Base-by-base conservation (phyloP, 352 stramenopile species). In the Saprolegnia parasitica region DNA sequence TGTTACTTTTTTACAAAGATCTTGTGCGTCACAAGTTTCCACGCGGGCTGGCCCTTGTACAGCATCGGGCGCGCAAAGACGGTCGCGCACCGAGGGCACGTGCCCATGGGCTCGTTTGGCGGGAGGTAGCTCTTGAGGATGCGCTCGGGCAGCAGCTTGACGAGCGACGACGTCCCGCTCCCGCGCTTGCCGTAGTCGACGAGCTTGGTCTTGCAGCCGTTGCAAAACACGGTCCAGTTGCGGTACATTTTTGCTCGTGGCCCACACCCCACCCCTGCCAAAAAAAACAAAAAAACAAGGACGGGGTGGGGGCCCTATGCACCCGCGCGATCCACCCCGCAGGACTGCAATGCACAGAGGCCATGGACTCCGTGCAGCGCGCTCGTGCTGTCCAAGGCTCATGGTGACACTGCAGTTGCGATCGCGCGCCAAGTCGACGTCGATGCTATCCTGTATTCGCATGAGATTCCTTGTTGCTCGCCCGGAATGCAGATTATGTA, bases 151-250 rank as follows among this genome's bases (percentile, higher is more conserved):
- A 67, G n/a, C 20, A 67, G 15, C 58, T 67, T 67, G 16, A 67
- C 58, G 39, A 67, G 58, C 20, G 58, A 35, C 32, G 58, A 67
- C 23, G 58, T 67, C 8, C 58, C 58, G 40, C 58, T 67, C 13
- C 58, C 58, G n/a, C 58, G 58, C 58, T 67, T 67, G 15, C 58
- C 58, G 50, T 67, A 67, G 15, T 67, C 58, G n/a, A 67, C 16
- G 20, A 67, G 40, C 20, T 39, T 40, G 5, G 37, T 67, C 20
- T 35, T 67, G 26, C 58, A 67, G 15, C 18, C 35, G 20, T 21
- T 35, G 58, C 58, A 67, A 40, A 67, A 67, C 18, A 67, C 58
- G 5, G 21, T 35, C 58, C 58, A 67, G 23, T 56, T 54, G 5
- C 58, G 58, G 50, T 67, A 65, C 42, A 49, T 49, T 10, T 49